Percentiles rank a stretch among this genome's conserved stretches.
These are phyloP conservation scores for Brassica napus DNA, from an alignment of 345 rosid genomes.

Conservation along the genomic window DNA sequence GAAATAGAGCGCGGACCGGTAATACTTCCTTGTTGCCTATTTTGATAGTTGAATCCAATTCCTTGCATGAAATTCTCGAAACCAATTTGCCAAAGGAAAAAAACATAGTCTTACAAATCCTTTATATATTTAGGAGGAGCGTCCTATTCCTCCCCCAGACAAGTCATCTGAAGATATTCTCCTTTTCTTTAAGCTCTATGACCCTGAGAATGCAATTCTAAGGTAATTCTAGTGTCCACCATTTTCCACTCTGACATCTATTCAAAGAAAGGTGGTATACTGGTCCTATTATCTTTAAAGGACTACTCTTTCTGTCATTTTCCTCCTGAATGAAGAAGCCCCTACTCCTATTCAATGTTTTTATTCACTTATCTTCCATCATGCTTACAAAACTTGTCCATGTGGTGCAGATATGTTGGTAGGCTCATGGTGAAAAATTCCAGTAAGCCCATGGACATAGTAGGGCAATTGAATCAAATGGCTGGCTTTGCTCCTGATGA, in stretches of 20 bases:
- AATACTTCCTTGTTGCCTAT: slow-evolving; percentile 29
- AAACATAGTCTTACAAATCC: slow-evolving; percentile 7
- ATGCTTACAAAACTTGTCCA: slow-evolving; percentile 25
- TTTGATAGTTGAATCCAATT: neutral
- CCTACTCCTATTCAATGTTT: neutral
- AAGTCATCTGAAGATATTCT: slow-evolving; percentile 78
- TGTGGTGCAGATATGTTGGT: slow-evolving; percentile 70
- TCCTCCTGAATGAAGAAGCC: slow-evolving; percentile 1
- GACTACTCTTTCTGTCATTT: neutral
- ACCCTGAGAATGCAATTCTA: slow-evolving; percentile 72
- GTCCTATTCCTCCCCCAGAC: slow-evolving; percentile 60
- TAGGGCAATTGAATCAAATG: slow-evolving; percentile 77
- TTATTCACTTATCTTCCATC: slow-evolving; percentile 7
- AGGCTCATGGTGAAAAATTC: slow-evolving; percentile 80
- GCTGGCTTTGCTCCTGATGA: slow-evolving; percentile 87
- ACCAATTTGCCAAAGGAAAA: slow-evolving; percentile 5
- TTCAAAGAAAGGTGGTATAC: slow-evolving; percentile 15
- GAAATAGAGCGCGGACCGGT: slow-evolving; percentile 87
- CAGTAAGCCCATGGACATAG: slow-evolving; percentile 75
- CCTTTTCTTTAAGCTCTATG: slow-evolving; percentile 90
- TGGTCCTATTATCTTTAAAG: neutral
- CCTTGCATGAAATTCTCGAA: slow-evolving; percentile 6
- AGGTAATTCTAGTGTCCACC: slow-evolving; percentile 50
- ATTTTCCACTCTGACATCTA: slow-evolving; percentile 2
- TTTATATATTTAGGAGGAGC: slow-evolving; percentile 60